A percentile compares a stretch with the other conserved stretches of the same genome.
phyloP scores from a whole-genome alignment of 805 yeast species.

The Starmera caribaea region DNA sequence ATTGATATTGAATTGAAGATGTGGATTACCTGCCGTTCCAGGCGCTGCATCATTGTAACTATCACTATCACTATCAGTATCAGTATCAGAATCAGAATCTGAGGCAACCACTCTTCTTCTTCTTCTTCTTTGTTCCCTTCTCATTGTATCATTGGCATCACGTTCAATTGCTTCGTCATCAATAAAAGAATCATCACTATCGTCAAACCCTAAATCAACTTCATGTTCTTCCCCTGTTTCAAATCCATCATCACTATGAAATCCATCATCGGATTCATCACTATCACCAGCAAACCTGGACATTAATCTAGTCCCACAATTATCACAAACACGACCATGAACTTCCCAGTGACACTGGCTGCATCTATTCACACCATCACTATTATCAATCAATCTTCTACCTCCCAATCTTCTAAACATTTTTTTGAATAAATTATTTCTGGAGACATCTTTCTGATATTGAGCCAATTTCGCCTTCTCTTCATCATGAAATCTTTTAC shows the following conservation, averaged over 20 bases:
- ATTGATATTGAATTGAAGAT: too few species aligned
- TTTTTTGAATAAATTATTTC: constrained; percentile 34
- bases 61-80: too few species aligned
- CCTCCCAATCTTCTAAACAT: constrained; percentile 36
- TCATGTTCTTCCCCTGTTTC: neutral
- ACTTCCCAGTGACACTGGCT: constrained; percentile 77
- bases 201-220: too few species aligned
- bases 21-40: too few species aligned
- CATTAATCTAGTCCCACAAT: constrained; percentile 35
- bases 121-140: too few species aligned
- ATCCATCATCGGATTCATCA: neutral
- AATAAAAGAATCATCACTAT: constrained; percentile 7
- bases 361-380: constrained; percentile 70
- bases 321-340: constrained; percentile 53
- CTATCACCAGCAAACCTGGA: neutral
- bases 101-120: too few species aligned
- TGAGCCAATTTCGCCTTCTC: constrained; percentile 20
- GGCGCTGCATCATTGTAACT: too few species aligned
- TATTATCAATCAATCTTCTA: constrained; percentile 44
- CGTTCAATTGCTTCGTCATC: constrained; percentile 8
- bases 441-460: constrained; percentile 31
- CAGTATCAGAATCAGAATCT: too few species aligned
- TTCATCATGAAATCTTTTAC: constrained; percentile 3
- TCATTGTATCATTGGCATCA: too few species aligned
- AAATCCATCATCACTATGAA: constrained; percentile 2